Evolutionary conservation across 306 rosid genomes (phyloP), one percentile per base, ranked within the genome.

Genomic region (Spatholobus suberectus): DNA sequence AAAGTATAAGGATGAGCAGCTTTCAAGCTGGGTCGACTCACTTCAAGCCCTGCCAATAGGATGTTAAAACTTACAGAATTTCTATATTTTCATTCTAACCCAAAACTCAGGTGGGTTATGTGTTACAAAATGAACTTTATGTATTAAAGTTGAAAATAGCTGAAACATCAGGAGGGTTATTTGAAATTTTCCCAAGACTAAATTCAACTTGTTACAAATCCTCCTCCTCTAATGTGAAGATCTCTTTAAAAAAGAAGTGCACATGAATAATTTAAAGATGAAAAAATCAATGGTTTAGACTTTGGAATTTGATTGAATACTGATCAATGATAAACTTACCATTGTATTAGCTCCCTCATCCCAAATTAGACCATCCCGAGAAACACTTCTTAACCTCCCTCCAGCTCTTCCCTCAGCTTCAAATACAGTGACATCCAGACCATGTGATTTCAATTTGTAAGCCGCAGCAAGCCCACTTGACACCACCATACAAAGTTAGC

Each of bases 301-400:
- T 57, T 37, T 54, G 32, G 24, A 43, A 44, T 35, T 80, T 76
- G n/a, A 70, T 72, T 51, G 52, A 81, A 55, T 34, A 44, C 29
- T 23, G 8, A 23, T 74, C 40, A 35, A 21, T 51, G 78, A 69
- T 41, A 69, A 79, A 66, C 27, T 78, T 89, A 92, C 98, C 99
- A 96, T 93, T 80, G 97, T 93, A 88, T 93, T 96, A 20, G 98
- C 99, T 79, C 98, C 98, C 87, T 91, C 98, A 65, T 93, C 97
- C 99, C 99, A 96, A 75, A 94, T 73, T 27, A 94, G 83, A 68
- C 94, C 98, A 85, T 91, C 86, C 71, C 4, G 89, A 44, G 93
- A 91, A 77, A 92, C 88, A 79, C 92, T 96, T 88, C 89, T 94
- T 75, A 93, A 77, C 87, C 92, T 96, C 83, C 99, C 99, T 65